These are phyloP conservation scores for Clavispora phyllophila DNA, from an alignment of 805 yeast genomes.

Conservation along the genomic window DNA sequence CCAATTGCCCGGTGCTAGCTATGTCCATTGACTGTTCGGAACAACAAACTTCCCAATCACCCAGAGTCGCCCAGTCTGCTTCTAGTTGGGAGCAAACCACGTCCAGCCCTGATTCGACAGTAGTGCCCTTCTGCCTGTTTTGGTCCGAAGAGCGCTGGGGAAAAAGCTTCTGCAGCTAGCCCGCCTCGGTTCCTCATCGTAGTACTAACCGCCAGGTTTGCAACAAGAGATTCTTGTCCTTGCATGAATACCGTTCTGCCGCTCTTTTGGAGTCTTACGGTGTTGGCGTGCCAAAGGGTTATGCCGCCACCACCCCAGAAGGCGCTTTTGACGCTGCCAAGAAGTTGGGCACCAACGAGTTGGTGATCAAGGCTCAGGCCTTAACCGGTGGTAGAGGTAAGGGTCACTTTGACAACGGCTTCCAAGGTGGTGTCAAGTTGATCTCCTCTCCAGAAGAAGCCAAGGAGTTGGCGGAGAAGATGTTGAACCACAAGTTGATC, in stretches of 20 bases:
- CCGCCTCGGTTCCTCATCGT: no score
- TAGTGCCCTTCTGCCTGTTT: no score
- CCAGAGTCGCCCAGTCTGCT: no score
- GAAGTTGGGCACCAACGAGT: slow-evolving; percentile 66
- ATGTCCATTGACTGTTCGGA: slow-evolving; percentile 1
- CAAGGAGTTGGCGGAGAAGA: slow-evolving; percentile 74
- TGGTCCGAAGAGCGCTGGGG: no score
- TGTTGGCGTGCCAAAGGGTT: slow-evolving; percentile 87
- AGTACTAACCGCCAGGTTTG: slow-evolving; percentile 26
- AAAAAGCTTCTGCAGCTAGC: no score
- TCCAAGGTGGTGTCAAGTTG: slow-evolving; percentile 94
- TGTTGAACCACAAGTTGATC: slow-evolving; percentile 88
- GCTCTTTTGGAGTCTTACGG: slow-evolving; percentile 77
- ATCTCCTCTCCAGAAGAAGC: slow-evolving; percentile 84
- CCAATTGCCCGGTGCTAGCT: neutral
- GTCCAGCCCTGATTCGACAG: no score
- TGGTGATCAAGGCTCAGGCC: slow-evolving; percentile 97
- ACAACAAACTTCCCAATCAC: no score
- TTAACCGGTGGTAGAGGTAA: slow-evolving; percentile 99
- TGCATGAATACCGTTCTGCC: slow-evolving; percentile 96
- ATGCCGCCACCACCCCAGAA: slow-evolving; percentile 83
- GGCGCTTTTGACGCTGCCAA: slow-evolving; percentile 84
- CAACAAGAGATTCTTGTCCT: slow-evolving; percentile 69
- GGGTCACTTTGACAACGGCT: slow-evolving; percentile 94
- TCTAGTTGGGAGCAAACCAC: no score